Conservation (phyloP, 306 rosid genomes). For the Rubus idaeus region DNA sequence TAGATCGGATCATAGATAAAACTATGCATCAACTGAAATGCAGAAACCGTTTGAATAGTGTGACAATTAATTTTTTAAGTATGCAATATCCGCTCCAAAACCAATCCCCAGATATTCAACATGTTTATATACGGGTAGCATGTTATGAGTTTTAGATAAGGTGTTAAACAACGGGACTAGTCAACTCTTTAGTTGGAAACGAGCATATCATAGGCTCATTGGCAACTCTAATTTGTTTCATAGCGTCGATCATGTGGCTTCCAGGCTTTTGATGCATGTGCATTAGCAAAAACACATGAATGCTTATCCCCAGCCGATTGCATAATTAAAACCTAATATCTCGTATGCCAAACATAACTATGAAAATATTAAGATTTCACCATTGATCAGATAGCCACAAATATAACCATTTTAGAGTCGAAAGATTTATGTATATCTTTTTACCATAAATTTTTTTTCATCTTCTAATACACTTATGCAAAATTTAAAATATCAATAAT, state of each 20-base stretch:
- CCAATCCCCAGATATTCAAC: not conserved
- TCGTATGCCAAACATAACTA: not conserved
- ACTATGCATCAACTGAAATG: not conserved
- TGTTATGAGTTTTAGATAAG: conserved; percentile 6
- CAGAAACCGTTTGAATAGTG: not conserved
- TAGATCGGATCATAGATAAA: not conserved
- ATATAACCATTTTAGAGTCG: not conserved
- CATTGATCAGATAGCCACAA: not conserved
- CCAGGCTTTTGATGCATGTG: conserved; percentile 14
- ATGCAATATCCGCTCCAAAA: not conserved
- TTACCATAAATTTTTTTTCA: no score
- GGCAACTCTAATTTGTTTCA: conserved; percentile 1
- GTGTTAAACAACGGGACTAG: not conserved
- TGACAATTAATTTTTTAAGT: not conserved
- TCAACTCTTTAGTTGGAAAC: conserved; percentile 10
- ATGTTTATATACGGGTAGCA: conserved; percentile 9
- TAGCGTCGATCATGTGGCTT: conserved; percentile 12
- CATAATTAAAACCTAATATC: not conserved
- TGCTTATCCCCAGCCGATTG: not conserved
- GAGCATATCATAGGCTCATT: not conserved
- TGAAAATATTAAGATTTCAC: not conserved
- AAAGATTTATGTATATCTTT: not conserved
- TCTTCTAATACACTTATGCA: no score
- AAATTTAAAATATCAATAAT: no score
- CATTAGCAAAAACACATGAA: not conserved